Base-by-base conservation (phyloP, 1,284 basidiomycete genomes). In the Malassezia equina region DNA sequence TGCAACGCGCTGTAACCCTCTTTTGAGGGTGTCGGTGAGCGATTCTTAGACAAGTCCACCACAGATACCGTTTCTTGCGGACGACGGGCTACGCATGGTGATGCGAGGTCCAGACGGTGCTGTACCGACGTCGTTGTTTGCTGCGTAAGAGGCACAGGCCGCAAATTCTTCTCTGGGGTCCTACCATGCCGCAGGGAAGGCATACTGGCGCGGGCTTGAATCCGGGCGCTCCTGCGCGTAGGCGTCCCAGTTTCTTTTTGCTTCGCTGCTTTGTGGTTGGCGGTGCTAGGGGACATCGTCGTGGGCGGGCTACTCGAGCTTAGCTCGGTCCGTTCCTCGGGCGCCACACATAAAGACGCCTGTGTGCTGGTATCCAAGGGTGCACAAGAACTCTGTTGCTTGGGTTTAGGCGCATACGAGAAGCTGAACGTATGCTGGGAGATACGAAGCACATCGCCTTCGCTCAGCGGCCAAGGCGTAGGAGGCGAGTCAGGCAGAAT, bases 191-290 rank as follows among this genome's bases (percentile, higher is more conserved):
- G 39, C n/a, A 51, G 28, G 15, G 24, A 41, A 9, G 48, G 48
- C 48, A 50, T 31, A 31, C 48, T 50, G 2, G 48, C 39, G 42
- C 48, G 48, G 8, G 53, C 53, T 21, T 41, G 45, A 23, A 55
- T 29, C 11, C 53, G 47, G 1, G 53, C 47, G n/a, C 53, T 55
- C 33, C 50, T 41, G 19, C 53, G 53, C 9, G 24, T 28, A 2
- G 53, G 47, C 8, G 43, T 51, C 11, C 34, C 15, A 5, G 51
- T 24, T 4, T n/a, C 36, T 21, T 39, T n/a, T 13, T 33, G n/a
- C 19, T 39, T 19, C 12, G 36, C 36, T 6, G 19, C 9, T 21
- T 39, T 21, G 4, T 5, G 7, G 36, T 39, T 15, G 19, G 9
- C n/a, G n/a, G n/a, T n/a, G n/a, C n/a, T n/a, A n/a, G n/a, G n/a